Conservation (phyloP, 2,329 filamentous ascomycete genomes). For the Ophioceras dolichostomum region DNA sequence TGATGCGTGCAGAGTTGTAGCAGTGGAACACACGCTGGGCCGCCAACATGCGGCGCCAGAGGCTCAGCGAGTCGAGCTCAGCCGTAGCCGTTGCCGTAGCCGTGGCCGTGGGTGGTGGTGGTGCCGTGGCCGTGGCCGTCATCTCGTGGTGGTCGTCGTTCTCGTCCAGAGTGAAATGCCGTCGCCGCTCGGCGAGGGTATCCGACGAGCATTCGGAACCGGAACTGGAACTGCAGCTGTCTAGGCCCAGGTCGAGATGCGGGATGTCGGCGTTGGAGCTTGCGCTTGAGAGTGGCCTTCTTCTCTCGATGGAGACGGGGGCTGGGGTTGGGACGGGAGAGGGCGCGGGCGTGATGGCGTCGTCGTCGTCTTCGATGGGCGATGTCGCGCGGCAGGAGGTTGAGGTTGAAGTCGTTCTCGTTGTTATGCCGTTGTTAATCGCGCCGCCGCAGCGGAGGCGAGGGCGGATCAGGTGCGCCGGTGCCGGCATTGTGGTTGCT, state of each 20-base stretch:
- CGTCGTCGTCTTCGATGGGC: background rate
- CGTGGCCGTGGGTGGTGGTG: background rate
- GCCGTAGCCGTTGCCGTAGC: background rate
- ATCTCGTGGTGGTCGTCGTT: no score
- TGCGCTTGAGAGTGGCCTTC: background rate
- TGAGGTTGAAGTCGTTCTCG: no score
- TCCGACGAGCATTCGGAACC: background rate
- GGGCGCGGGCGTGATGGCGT: background rate
- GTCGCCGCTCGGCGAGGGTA: no score
- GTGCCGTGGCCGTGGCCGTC: background rate
- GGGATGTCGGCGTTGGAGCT: background rate
- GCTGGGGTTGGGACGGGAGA: background rate
- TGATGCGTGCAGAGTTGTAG: slow-evolving; percentile 31
- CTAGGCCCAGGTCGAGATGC: background rate
- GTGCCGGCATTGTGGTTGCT: no score
- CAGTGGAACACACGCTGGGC: slow-evolving; percentile 27
- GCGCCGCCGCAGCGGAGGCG: no score
- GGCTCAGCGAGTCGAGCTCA: slow-evolving; percentile 18
- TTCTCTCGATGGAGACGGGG: background rate
- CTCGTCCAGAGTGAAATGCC: no score
- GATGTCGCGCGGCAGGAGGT: no score
- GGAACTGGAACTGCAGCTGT: no score
- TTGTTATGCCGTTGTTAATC: no score
- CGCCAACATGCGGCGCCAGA: slow-evolving; percentile 29
- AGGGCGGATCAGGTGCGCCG: no score